Evolutionary conservation across 2,329 filamentous ascomycete genomes (phyloP).

Genomic region (Colletotrichum simmondsii): DNA sequence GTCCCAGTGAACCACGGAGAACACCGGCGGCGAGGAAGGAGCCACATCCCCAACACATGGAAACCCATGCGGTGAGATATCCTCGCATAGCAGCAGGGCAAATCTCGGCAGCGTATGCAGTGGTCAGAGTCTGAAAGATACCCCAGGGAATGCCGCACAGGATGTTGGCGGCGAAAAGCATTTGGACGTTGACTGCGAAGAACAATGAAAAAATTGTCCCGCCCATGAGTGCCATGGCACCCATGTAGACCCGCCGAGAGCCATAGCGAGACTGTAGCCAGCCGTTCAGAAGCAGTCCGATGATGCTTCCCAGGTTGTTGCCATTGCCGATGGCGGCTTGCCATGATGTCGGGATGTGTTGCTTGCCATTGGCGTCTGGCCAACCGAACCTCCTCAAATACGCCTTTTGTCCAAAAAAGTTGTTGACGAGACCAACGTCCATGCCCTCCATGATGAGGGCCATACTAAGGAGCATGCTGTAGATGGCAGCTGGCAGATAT

Average conservation of each 20-base stretch:
- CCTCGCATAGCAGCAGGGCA: conserved; percentile 51
- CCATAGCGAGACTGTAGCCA: conserved; percentile 47
- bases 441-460: conserved; percentile 46
- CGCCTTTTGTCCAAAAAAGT: conserved; percentile 48
- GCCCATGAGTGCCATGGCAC: conserved; percentile 45
- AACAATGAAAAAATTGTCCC: conserved; percentile 51
- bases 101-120: conserved; percentile 51
- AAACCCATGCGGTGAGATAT: conserved; percentile 51
- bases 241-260: conserved; percentile 50
- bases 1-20: conserved; percentile 40
- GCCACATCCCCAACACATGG: conserved; percentile 52
- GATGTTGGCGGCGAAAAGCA: conserved; percentile 44
- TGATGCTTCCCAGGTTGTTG: conserved; percentile 51
- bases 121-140: conserved; percentile 48
- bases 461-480: conserved; percentile 43
- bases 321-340: conserved; percentile 55
- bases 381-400: conserved; percentile 47
- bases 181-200: conserved; percentile 45
- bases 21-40: conserved; percentile 49
- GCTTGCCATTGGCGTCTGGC: conserved; percentile 44
- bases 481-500: conserved; percentile 43
- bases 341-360: conserved; percentile 56
- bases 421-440: conserved; percentile 51
- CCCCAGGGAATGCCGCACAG: conserved; percentile 45
- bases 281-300: conserved; percentile 55